Base-by-base conservation (phyloP, 768 basidiomycete genomes). In the Naganishia vaughanmartiniae region DNA sequence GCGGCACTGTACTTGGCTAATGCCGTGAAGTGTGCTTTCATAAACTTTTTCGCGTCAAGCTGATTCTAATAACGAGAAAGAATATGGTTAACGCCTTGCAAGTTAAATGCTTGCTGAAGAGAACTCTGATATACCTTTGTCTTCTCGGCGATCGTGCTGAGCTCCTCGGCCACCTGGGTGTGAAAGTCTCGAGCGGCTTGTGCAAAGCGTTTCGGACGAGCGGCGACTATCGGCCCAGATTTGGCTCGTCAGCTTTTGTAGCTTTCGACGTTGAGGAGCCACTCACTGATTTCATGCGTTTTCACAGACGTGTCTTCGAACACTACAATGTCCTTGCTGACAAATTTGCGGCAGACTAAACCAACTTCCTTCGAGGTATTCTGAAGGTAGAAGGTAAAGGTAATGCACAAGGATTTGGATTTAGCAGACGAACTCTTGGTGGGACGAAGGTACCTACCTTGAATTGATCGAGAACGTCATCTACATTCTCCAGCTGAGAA, bases 11-110 rank as follows among this genome's bases (percentile, higher is more conserved):
- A 30, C 42, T 63, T 63, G 19, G 60, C 36, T 24, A 63, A 15
- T 10, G 60, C 24, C 60, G 36, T 46, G 42, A 63, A 63, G 60
- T 42, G 36, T 15, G 21, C 39, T 12, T 63, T 63, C 39, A 63
- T 24, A 21, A 63, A 45, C 39, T n/a, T 45, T n/a, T 42, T 63
- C 39, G 60, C 60, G 14, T 63, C 60, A 12, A 46, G 33, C 30
- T 45, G 39, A 21, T 1, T 21, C 60, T 63, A 21, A 21, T 2
- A 19, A 63, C 39, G 14, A 26, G 5, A 14, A 42, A 11, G 42
- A n/a, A 26, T 26, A 63, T 12, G 39, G 24, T 63, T 21, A 58
- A n/a, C 21, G 2, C 6, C 4, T 24, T 6, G 48, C 48, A 51
- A 6, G 12, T 9, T 7, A 24, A 12, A 51, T 26, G 3, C 48